Percentiles rank a stretch among this genome's conserved stretches.
Conservation (phyloP, 768 basidiomycete genomes). For the Tylopilus rubrobrunneus region DNA sequence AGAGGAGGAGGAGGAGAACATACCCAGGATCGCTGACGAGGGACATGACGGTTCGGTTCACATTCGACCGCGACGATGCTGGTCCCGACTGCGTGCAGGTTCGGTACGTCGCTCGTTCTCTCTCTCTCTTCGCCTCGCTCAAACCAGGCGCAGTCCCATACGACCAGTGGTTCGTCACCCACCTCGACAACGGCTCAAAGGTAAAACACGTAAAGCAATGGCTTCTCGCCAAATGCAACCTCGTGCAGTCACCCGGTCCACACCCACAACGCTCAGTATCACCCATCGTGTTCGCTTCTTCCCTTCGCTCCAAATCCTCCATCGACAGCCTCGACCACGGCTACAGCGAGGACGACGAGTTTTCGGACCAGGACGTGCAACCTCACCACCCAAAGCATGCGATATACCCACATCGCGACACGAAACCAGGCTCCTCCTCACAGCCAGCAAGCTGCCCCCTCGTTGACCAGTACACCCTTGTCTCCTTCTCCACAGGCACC, state of each 20-base stretch:
- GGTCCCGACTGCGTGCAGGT: constrained; percentile 52
- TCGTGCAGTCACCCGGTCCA: constrained; percentile 30
- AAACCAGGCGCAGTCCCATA: constrained; percentile 46
- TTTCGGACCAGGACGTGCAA: constrained; percentile 25
- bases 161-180: constrained; percentile 78
- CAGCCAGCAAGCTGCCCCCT: constrained; percentile 17
- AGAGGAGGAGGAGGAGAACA: constrained; percentile 6
- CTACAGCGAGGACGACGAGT: constrained; percentile 32
- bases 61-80: constrained; percentile 9
- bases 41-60: constrained; percentile 41
- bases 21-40: constrained; percentile 64
- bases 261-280: constrained; percentile 47
- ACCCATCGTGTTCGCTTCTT: constrained; percentile 63
- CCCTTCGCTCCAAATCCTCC: constrained; percentile 11
- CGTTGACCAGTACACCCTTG: constrained; percentile 43
- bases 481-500: constrained; percentile 67
- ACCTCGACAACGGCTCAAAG: constrained; percentile 57
- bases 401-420: constrained; percentile 9
- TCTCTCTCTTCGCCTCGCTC: neutral
- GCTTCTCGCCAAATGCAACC: constrained; percentile 55
- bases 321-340: constrained; percentile 26
- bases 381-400: constrained; percentile 1
- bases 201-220: constrained; percentile 60
- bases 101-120: constrained; percentile 40
- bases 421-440: constrained; percentile 9